Conservation (phyloP, 371 early-diverging fungal genomes). For the Mucor indicus region DNA sequence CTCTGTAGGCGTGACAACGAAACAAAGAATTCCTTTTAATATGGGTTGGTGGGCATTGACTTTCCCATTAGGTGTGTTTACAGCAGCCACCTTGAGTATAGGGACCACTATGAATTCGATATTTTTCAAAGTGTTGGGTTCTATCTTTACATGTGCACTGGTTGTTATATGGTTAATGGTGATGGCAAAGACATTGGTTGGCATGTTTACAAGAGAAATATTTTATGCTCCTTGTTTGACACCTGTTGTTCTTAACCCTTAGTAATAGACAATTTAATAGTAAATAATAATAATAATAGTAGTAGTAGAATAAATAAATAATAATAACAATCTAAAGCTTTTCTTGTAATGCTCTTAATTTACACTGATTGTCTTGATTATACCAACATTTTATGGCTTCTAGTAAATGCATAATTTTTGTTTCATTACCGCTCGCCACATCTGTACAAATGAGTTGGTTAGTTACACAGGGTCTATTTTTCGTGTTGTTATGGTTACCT, state of each 20-base stretch:
- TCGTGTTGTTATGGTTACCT: conserved; percentile 39
- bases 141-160: conserved; percentile 15
- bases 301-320: too few species aligned
- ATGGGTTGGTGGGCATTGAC: conserved; percentile 58
- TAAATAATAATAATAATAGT: neutral
- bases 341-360: conserved; percentile 16
- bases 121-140: conserved; percentile 13
- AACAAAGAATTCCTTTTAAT: conserved; percentile 38
- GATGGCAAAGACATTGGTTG: conserved; percentile 5
- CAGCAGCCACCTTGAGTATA: conserved; percentile 22
- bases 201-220: conserved; percentile 8
- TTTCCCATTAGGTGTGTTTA: conserved; percentile 45
- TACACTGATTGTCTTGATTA: too few species aligned
- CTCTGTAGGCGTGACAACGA: conserved; percentile 21
- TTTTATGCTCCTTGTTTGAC: conserved; percentile 22
- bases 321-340: neutral
- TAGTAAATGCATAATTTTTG: conserved; percentile 44
- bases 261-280: neutral
- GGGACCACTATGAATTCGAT: conserved; percentile 5
- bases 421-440: conserved; percentile 46
- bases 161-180: conserved; percentile 16
- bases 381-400: conserved; percentile 37
- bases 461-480: neutral
- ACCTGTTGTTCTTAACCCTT: neutral
- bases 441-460: conserved; percentile 13